A percentile compares a stretch with the other conserved stretches of the same genome.
These are phyloP conservation scores for Penicillium rolfsii DNA, from an alignment of 2,329 filamentous ascomycete genomes.

Conservation along the genomic window DNA sequence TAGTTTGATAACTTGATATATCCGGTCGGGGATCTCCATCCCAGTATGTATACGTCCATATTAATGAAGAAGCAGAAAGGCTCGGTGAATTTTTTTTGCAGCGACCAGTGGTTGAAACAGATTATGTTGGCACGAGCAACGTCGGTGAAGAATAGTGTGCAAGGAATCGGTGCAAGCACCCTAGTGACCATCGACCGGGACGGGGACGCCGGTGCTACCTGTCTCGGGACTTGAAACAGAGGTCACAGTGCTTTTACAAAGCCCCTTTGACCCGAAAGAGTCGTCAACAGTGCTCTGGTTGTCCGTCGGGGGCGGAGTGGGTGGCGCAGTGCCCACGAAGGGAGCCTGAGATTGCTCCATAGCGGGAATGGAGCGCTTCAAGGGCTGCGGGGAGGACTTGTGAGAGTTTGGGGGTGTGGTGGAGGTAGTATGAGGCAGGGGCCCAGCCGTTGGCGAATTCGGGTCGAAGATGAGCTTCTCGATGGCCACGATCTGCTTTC, in stretches of 20 bases:
- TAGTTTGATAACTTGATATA: conserved; percentile 35
- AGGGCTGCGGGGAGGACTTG: conserved; percentile 44
- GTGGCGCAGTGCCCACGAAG: conserved; percentile 60
- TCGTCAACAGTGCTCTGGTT: conserved; percentile 64
- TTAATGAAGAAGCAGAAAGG: conserved; percentile 36
- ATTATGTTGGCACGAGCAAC: conserved; percentile 31
- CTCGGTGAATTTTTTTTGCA: conserved; percentile 3
- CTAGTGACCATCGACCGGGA: conserved; percentile 32
- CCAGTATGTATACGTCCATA: conserved; percentile 45
- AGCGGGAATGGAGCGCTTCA: conserved; percentile 37
- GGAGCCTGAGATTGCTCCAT: conserved; percentile 50
- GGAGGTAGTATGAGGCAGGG: conserved; percentile 38
- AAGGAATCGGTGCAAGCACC: conserved; percentile 32
- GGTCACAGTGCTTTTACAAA: conserved; percentile 40
- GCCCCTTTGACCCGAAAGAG: conserved; percentile 42
- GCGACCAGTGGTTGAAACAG: conserved; percentile 28
- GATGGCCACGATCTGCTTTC: conserved; percentile 68
- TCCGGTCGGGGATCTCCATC: conserved; percentile 31
- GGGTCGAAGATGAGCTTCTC: conserved; percentile 58
- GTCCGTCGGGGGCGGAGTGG: conserved; percentile 69
- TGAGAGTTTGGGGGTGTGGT: conserved; percentile 46
- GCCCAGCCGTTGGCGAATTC: conserved; percentile 29
- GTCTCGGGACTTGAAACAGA: conserved; percentile 38
- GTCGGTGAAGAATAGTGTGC: conserved; percentile 25
- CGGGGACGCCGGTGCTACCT: conserved; percentile 30